phyloP scores from a whole-genome alignment of 2,329 filamentous ascomycete genomes.

The Monilinia aucupariae region DNA sequence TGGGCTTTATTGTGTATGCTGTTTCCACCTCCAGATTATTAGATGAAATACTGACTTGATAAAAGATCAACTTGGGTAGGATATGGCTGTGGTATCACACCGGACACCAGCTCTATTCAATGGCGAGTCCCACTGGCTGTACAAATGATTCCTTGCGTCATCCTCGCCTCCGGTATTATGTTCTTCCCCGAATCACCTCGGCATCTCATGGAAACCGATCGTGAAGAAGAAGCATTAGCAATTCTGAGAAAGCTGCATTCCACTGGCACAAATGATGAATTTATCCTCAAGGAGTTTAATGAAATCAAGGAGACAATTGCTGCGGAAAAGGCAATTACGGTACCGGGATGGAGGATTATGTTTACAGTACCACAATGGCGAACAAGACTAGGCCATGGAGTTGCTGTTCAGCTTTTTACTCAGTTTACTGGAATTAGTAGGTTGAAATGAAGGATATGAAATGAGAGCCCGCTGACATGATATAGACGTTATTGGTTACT shows the following conservation, averaged over 20 bases:
- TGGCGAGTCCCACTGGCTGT: conserved; percentile 38
- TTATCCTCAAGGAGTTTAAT: conserved; percentile 51
- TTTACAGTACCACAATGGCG: conserved; percentile 55
- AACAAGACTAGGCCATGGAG: conserved; percentile 56
- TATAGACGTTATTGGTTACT: conserved; percentile 55
- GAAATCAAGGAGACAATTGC: conserved; percentile 59
- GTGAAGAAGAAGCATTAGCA: conserved; percentile 56
- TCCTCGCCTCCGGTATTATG: conserved; percentile 58
- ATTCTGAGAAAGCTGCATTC: conserved; percentile 67
- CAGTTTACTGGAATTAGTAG: conserved; percentile 55
- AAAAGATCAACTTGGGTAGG: conserved; percentile 53
- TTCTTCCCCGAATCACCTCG: conserved; percentile 65
- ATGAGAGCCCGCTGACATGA: not conserved
- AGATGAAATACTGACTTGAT: not conserved
- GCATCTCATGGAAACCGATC: conserved; percentile 71
- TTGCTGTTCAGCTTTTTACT: conserved; percentile 58
- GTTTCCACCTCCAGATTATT: not conserved
- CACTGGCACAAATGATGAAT: conserved; percentile 56
- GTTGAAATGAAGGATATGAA: not conserved
- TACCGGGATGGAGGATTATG: conserved; percentile 50
- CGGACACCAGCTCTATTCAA: conserved; percentile 23
- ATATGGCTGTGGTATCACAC: conserved; percentile 40
- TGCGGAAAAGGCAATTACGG: conserved; percentile 51
- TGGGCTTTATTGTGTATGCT: conserved; percentile 43
- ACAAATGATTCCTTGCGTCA: conserved; percentile 62